These are phyloP conservation scores for Endotrypanum monterogeii DNA, from an alignment of 208 protist genomes.

Conservation along the genomic window DNA sequence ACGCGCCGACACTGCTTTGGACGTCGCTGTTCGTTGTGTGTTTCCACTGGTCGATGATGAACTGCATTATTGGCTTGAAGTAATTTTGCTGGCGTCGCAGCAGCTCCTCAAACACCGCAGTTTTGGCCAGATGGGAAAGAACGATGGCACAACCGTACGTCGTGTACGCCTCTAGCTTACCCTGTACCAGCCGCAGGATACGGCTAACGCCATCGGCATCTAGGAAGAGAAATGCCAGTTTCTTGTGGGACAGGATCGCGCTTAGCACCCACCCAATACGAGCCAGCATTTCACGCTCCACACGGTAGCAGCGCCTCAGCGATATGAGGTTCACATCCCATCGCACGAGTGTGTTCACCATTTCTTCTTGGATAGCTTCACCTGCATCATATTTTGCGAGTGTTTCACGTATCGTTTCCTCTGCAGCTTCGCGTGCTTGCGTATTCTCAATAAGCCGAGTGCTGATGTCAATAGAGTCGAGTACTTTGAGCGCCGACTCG, in stretches of 20 bases:
- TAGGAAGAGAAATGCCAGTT: constrained; percentile 77
- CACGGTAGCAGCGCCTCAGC: constrained; percentile 35
- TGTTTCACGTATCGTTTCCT: constrained; percentile 17
- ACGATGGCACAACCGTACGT: constrained; percentile 77
- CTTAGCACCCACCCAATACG: constrained; percentile 76
- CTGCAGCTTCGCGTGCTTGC: constrained; percentile 16
- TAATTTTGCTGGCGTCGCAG: constrained; percentile 59
- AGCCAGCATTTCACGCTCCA: constrained; percentile 56
- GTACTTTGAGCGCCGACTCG: constrained; percentile 62
- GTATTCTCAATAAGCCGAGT: constrained; percentile 11
- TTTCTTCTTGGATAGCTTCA: constrained; percentile 11
- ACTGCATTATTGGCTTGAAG: constrained; percentile 75
- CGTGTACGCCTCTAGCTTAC: constrained; percentile 41
- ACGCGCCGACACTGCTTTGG: constrained; percentile 68
- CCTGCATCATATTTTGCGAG: constrained; percentile 14
- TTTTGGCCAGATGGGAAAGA: constrained; percentile 63
- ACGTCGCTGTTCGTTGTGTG: constrained; percentile 55
- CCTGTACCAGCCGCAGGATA: constrained; percentile 53
- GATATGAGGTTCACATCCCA: constrained; percentile 33
- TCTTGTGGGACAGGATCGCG: constrained; percentile 77
- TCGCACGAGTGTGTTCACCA: constrained; percentile 13
- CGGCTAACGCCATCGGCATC: constrained; percentile 58
- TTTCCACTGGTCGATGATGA: constrained; percentile 73
- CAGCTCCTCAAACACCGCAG: constrained; percentile 75
- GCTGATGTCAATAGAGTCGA: constrained; percentile 56